Evolutionary conservation across 2,329 filamentous ascomycete genomes (phyloP), one percentile per base, ranked within the genome.

Genomic region (Exserohilum rostratum): DNA sequence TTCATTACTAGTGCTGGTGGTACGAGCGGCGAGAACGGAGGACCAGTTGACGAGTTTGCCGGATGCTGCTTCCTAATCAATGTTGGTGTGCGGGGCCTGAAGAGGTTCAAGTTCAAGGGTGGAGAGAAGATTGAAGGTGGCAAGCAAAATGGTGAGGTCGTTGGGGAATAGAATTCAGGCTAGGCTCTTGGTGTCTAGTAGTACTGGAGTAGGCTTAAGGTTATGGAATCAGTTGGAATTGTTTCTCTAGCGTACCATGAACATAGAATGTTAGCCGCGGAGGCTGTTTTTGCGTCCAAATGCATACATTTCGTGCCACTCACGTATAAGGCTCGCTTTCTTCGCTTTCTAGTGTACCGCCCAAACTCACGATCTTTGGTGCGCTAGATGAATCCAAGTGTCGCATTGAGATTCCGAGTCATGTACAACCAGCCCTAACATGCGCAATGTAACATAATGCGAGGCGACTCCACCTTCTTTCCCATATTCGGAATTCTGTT

Each of bases 31-130:
- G 59, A 63, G 50, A 86, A 88, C 69, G 87, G 90, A 57, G 82
- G 86, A 58, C 82, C 83, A 7, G 85, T 87, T 40, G 86, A 87
- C 40, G 80, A 84, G 55, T 82, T 85, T 61, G 83, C 85, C 5
- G 92, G 93, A 2, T 87, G 83, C 22, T 69, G 95, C 57, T 96
- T 91, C 76, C 85, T 82, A 72, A 83, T 93, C 44, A 85, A 95
- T 70, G 90, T 96, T 57, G 90, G 90, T 2, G 84, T 89, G 2
- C 79, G 76, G 65, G 90, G 91, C 1, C 35, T 74, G 57, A 74
- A 71, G 70, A 68, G 62, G 52, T 75, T 71, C 59, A 71, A 66
- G 50, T 76, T 68, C 57, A 73, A 72, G 67, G 66, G 67, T 1
- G 68, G 67, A 10, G 67, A 52, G 18, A 52, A 61, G 13, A 40